Percentiles rank a stretch among this genome's conserved stretches.
Evolutionary conservation across 805 yeast species (phyloP).

Genomic region (Candida cerambycidarum): DNA sequence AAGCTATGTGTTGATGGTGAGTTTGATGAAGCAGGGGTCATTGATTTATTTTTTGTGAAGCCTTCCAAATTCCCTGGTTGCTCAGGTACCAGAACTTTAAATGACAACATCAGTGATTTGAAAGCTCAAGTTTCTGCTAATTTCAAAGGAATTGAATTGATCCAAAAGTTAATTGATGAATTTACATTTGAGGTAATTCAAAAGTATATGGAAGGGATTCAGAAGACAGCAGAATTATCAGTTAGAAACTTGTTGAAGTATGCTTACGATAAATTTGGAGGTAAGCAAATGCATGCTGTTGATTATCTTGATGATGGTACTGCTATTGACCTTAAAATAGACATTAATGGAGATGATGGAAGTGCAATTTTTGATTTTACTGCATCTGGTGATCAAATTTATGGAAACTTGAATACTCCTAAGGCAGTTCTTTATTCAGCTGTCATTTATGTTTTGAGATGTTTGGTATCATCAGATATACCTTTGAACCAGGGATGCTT

Average conservation of each 20-base stretch:
- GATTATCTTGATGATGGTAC: slow-evolving; percentile 86
- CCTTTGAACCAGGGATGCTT: slow-evolving; percentile 95
- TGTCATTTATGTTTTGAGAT: slow-evolving; percentile 79
- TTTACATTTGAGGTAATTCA: slow-evolving; percentile 47
- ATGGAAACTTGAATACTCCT: slow-evolving; percentile 92
- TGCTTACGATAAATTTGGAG: slow-evolving; percentile 40
- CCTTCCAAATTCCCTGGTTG: slow-evolving; percentile 86
- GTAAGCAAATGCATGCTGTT: slow-evolving; percentile 45
- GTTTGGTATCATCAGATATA: slow-evolving; percentile 80
- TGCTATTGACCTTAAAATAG: slow-evolving; percentile 54
- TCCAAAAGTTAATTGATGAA: slow-evolving; percentile 60
- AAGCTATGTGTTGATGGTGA: slow-evolving; percentile 64
- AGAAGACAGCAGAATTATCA: slow-evolving; percentile 33
- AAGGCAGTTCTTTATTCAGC: slow-evolving; percentile 87
- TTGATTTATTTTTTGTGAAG: slow-evolving; percentile 58
- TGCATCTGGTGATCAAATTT: slow-evolving; percentile 84
- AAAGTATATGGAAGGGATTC: slow-evolving; percentile 38
- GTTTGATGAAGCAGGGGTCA: slow-evolving; percentile 73
- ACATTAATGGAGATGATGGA: slow-evolving; percentile 48
- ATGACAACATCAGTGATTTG: slow-evolving; percentile 72
- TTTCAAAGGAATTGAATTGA: slow-evolving; percentile 73
- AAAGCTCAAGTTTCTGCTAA: slow-evolving; percentile 74
- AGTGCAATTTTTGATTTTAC: slow-evolving; percentile 77
- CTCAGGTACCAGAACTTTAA: slow-evolving; percentile 80
- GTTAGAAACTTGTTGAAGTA: slow-evolving; percentile 31